These are phyloP conservation scores for Aspergillus pseudotamarii DNA, from an alignment of 2,329 filamentous ascomycete species.

Conservation along the genomic window DNA sequence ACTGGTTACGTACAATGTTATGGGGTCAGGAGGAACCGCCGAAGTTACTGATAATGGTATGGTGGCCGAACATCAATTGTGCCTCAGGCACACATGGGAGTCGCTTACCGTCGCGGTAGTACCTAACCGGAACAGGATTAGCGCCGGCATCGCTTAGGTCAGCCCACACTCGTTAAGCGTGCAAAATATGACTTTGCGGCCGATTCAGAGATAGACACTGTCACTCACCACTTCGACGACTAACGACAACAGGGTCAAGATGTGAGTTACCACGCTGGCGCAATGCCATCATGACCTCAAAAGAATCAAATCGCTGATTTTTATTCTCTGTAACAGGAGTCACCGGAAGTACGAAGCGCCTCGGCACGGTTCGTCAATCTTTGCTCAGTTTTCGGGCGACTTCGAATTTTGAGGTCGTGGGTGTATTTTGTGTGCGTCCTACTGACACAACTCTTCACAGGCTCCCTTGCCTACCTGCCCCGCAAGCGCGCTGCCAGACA, in stretches of 20 bases:
- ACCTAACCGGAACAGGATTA: not conserved
- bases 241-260: constrained; percentile 54
- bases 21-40: not conserved
- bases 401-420: constrained; percentile 32
- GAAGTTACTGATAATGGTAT: not conserved
- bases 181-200: constrained; percentile 41
- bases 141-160: constrained; percentile 41
- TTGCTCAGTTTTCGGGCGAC: constrained; percentile 43
- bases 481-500: constrained; percentile 93
- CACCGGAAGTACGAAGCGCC: constrained; percentile 81
- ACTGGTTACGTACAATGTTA: not conserved
- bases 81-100: constrained; percentile 17
- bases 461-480: constrained; percentile 81
- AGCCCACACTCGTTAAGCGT: constrained; percentile 47
- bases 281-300: constrained; percentile 5
- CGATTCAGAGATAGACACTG: constrained; percentile 43
- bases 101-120: constrained; percentile 14
- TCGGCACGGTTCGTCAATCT: constrained; percentile 88
- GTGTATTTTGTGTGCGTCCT: constrained; percentile 32
- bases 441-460: constrained; percentile 40
- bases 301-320: constrained; percentile 31
- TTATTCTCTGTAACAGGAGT: constrained; percentile 41
- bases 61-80: not conserved
- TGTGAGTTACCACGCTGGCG: constrained; percentile 39
- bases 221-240: constrained; percentile 48